A percentile compares a stretch with the other conserved stretches of the same genome.
Conservation (phyloP, 495 filamentous ascomycete species). For the Sporormia fimetaria region DNA sequence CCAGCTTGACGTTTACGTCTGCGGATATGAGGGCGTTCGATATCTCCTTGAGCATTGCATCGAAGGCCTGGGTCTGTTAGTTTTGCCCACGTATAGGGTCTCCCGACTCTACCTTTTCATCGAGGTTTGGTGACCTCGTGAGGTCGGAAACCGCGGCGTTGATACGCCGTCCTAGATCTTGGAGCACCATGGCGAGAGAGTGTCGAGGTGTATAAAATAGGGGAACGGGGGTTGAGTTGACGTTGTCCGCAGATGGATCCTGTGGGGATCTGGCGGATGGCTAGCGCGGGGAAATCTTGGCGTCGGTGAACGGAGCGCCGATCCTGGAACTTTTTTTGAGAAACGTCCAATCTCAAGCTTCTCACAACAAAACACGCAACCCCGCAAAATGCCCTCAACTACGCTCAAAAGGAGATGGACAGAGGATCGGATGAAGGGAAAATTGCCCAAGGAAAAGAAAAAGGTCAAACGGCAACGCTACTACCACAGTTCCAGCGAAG, state of each 20-base stretch:
- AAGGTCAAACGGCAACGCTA: conserved; percentile 58
- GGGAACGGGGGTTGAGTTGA: conserved; percentile 1
- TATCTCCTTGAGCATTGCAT: conserved; percentile 96
- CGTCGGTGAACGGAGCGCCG: conserved; percentile 4
- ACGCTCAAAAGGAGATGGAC: conserved; percentile 26
- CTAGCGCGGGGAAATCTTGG: conserved; percentile 9
- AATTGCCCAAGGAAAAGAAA: conserved; percentile 38
- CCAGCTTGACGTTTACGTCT: conserved; percentile 94
- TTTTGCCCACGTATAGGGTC: conserved; percentile 1
- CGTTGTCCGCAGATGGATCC: background rate
- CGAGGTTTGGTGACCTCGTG: conserved; percentile 79
- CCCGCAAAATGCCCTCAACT: conserved; percentile 21
- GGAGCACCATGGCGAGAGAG: conserved; percentile 67
- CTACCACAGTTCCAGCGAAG: conserved; percentile 65
- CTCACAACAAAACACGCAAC: background rate
- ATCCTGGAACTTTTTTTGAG: conserved; percentile 7
- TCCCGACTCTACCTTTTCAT: conserved; percentile 95
- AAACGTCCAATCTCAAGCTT: conserved; percentile 1
- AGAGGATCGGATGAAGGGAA: conserved; percentile 27
- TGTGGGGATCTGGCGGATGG: background rate
- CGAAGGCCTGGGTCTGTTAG: conserved; percentile 60
- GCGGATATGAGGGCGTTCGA: conserved; percentile 86
- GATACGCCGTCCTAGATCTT: conserved; percentile 96
- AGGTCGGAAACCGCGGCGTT: conserved; percentile 92
- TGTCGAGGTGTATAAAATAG: conserved; percentile 2